Conservation (phyloP, 805 yeast species). For the Ogataea methylovora region DNA sequence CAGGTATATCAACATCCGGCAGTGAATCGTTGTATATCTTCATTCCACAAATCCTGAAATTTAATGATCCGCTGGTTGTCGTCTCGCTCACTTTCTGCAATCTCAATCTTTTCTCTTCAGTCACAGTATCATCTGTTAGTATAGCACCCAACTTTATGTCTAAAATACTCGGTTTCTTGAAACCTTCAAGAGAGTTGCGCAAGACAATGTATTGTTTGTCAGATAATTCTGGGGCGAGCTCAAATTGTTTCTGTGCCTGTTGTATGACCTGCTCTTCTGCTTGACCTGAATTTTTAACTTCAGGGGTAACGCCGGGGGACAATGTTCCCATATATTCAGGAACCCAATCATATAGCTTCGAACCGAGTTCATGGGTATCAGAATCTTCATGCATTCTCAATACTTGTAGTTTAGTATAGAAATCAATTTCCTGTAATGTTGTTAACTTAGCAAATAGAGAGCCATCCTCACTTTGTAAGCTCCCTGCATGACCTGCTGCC, state of each 20-base stretch:
- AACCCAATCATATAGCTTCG: constrained; percentile 43
- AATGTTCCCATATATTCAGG: constrained; percentile 61
- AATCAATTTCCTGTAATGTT: constrained; percentile 58
- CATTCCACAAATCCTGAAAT: constrained; percentile 87
- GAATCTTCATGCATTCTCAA: constrained; percentile 2
- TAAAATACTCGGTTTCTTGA: constrained; percentile 57
- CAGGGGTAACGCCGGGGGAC: constrained; percentile 32
- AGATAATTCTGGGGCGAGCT: background rate
- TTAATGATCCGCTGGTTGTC: constrained; percentile 78
- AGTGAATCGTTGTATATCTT: constrained; percentile 29
- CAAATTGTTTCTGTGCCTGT: constrained; percentile 4
- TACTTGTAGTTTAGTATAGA: constrained; percentile 41
- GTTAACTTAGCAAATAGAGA: constrained; percentile 69
- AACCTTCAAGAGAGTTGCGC: constrained; percentile 61
- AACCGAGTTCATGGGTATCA: constrained; percentile 22
- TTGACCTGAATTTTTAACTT: constrained; percentile 13
- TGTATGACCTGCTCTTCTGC: constrained; percentile 14
- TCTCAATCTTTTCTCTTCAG: constrained; percentile 53
- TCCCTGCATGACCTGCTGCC: constrained; percentile 93
- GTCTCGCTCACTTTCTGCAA: constrained; percentile 51
- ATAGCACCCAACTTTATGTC: constrained; percentile 78
- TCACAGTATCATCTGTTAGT: constrained; percentile 56
- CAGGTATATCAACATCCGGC: constrained; percentile 9
- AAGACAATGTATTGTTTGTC: constrained; percentile 49
- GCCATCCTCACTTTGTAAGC: constrained; percentile 55